Evolutionary conservation across 495 filamentous ascomycete species (phyloP), one percentile per base, ranked within the genome.

Genomic region (Aspergillus campestris): DNA sequence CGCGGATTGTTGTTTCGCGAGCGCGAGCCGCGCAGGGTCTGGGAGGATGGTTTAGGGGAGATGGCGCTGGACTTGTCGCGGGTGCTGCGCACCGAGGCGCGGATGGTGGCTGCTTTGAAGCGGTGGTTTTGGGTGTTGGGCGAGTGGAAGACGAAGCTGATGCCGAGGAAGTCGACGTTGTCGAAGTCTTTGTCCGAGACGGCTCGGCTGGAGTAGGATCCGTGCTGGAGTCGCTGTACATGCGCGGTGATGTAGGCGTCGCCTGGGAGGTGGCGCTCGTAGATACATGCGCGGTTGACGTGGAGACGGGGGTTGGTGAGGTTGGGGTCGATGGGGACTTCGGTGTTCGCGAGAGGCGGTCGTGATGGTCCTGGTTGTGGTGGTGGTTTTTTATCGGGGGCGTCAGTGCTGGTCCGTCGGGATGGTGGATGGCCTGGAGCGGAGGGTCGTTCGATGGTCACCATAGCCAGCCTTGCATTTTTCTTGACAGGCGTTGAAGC

Each of bases 201-300:
- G 2, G 59, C 56, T 0, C 57, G 37, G 39, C 57, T 71, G 13
- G 66, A 58, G 52, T 72, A 78, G 46, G 55, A 71, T 12, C 73
- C 74, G 55, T 74, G 70, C 48, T 78, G 74, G 7, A 76, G 64
- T 1, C 74, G 70, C 38, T 72, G 64, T 28, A 73, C 63, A 36
- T 76, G 70, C 0, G 69, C 73, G 0, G 71, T 73, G 44, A 75
- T 66, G 46, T 73, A 74, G n/a, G 73, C 68, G 31, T 70, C 59
- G 6, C 72, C 69, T 0, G 72, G 72, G 6, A 76, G 66, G 8
- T 49, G 59, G 14, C 72, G 70, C 48, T 78, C 74, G 41, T 78
- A 78, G 42, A 78, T 64, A 44, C 67, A 70, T 27, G 66, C 58
- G 18, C 69, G 63, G 39, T 72, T 74, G 38, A 74, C 46, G 34